Base-by-base conservation (phyloP, 2,329 filamentous ascomycete genomes). In the Pleoardoris graminearum region DNA sequence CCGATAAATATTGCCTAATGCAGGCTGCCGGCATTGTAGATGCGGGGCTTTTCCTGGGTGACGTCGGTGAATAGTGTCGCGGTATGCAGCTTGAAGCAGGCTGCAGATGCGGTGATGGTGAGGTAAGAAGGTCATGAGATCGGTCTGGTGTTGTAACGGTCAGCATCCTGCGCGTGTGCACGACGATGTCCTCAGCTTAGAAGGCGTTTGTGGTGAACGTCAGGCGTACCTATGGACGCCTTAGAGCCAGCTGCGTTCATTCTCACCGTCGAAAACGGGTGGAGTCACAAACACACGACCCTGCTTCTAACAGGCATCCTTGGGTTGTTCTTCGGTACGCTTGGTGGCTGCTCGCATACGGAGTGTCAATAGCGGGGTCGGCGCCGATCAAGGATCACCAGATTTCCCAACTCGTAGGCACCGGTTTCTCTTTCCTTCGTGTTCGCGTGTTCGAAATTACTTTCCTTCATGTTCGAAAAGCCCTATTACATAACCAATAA, bases 1-100 rank as follows among this genome's bases (percentile, higher is more conserved):
- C 8, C 44, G 29, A 47, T 47, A 36, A 36, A 29, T 21, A 47
- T 47, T 47, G 19, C 44, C 44, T 37, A 47, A 47, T 47, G n/a
- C 30, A 17, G 44, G 8, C n/a, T 29, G 8, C 30, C 33, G 44
- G 33, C 16, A n/a, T 38, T 38, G 33, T 12, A 37, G 33, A 19
- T 47, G 44, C 44, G 44, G 44, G 44, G 44, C 37, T 21, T 2
- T 29, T 3, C 23, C 10, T 11, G n/a, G n/a, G 44, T 47, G 44
- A 47, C 44, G 44, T 47, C 30, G 44, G 33, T 23, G 32, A 27
- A 27, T 23, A 7, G 4, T 47, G 4, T 6, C 12, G n/a, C 22
- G 32, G 6, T 21, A 11, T 30, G 44, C 32, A 12, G 32, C n/a
- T n/a, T 29, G 1, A 21, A 10, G n/a, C 22, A n/a, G 10, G 22